Percentiles rank a stretch among this genome's conserved stretches.
Conservation (phyloP, 2,329 filamentous ascomycete genomes). For the Alternaria sp. region DNA sequence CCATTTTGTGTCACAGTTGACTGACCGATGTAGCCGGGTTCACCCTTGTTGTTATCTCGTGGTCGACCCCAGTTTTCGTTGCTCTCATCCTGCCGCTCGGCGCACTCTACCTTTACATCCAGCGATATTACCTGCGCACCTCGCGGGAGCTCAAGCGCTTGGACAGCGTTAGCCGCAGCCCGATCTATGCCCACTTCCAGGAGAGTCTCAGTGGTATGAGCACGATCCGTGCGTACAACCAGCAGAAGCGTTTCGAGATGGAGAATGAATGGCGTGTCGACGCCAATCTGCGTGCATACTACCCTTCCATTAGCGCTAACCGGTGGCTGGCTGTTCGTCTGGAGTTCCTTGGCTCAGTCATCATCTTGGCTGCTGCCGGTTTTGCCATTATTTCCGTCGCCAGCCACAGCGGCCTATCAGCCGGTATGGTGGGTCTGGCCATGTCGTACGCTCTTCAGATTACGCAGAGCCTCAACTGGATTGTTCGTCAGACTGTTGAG, state of each 20-base stretch:
- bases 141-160: constrained; percentile 96
- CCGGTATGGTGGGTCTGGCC: constrained; percentile 85
- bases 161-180: constrained; percentile 93
- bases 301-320: constrained; percentile 88
- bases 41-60: constrained; percentile 85
- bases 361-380: constrained; percentile 86
- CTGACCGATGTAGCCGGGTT: constrained; percentile 63
- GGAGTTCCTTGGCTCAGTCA: constrained; percentile 93
- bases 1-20: constrained; percentile 25
- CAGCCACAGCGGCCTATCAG: constrained; percentile 67
- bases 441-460: constrained; percentile 99
- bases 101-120: constrained; percentile 87
- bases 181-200: constrained; percentile 98
- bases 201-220: constrained; percentile 93
- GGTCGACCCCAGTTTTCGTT: constrained; percentile 81
- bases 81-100: constrained; percentile 81
- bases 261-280: constrained; percentile 99
- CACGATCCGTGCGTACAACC: constrained; percentile 93
- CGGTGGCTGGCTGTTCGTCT: constrained; percentile 94
- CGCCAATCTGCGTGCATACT: constrained; percentile 92
- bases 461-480: constrained; percentile 97
- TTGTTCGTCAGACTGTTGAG: constrained; percentile 96
- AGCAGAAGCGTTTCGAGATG: constrained; percentile 83
- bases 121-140: constrained; percentile 95
- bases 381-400: constrained; percentile 84